These are phyloP conservation scores for Aspergillus fructus DNA, from an alignment of 2,329 filamentous ascomycete genomes.

Conservation along the genomic window DNA sequence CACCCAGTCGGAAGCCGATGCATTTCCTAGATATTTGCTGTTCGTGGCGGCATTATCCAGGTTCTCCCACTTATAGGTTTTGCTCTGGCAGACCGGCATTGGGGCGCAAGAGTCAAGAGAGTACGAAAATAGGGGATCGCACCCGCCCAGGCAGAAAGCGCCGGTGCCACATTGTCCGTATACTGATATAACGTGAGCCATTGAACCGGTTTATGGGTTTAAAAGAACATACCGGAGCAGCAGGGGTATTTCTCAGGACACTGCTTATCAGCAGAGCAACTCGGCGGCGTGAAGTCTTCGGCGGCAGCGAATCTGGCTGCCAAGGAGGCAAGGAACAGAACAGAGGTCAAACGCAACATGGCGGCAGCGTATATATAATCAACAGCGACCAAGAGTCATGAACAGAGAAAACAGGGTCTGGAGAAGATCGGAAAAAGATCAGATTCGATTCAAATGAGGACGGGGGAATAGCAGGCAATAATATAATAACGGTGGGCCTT, in stretches of 20 bases:
- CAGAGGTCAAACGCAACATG: conserved; percentile 39
- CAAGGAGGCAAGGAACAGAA: conserved; percentile 34
- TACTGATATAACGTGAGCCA: conserved; percentile 53
- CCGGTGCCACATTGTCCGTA: conserved; percentile 92
- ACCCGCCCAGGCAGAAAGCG: conserved; percentile 93
- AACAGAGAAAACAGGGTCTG: conserved; percentile 19
- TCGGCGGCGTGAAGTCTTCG: conserved; percentile 16
- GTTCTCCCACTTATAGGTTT: conserved; percentile 70
- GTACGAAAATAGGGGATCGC: conserved; percentile 83
- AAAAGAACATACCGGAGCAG: conserved; percentile 68
- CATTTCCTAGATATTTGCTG: conserved; percentile 81
- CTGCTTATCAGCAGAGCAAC: conserved; percentile 49
- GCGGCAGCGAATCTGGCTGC: conserved; percentile 33
- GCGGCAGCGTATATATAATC: conserved; percentile 17
- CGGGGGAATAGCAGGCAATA: neutral
- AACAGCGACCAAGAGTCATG: conserved; percentile 19
- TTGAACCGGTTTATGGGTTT: neutral
- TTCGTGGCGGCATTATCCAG: conserved; percentile 70
- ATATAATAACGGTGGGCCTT: neutral
- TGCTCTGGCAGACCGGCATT: conserved; percentile 74
- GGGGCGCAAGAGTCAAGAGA: conserved; percentile 82
- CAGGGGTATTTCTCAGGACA: conserved; percentile 74
- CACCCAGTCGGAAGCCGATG: conserved; percentile 81
- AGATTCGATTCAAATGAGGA: conserved; percentile 7
- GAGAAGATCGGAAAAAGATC: conserved; percentile 2